These are phyloP conservation scores for Helianthus tuberosus DNA, from an alignment of 129 eudicot genomes.

Conservation along the genomic window DNA sequence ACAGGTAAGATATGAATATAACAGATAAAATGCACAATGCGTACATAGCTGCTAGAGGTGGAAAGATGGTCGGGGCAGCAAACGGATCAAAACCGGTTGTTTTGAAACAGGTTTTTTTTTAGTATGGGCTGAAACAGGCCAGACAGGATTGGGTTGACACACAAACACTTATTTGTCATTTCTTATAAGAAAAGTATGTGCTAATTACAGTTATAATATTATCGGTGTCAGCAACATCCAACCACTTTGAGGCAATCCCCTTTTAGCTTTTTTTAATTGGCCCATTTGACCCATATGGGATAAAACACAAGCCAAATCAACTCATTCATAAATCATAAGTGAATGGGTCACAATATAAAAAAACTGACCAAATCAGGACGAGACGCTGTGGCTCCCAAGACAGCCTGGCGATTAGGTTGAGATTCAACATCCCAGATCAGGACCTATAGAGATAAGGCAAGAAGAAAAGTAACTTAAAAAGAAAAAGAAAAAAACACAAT, in stretches of 20 bases:
- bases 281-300: neutral
- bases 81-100: neutral
- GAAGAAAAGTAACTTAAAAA: neutral
- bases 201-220: neutral
- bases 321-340: neutral
- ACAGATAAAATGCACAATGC: neutral
- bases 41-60: neutral
- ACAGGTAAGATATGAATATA: neutral
- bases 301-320: neutral
- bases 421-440: constrained; percentile 42
- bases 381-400: constrained; percentile 38
- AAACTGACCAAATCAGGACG: constrained; percentile 33
- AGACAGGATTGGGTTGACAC: neutral
- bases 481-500: constrained; percentile 7
- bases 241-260: neutral
- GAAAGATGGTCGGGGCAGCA: neutral
- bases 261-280: neutral
- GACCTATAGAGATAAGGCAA: constrained; percentile 22
- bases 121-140: neutral
- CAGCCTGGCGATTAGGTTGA: constrained; percentile 39
- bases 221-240: neutral
- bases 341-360: neutral
- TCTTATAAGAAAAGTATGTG: neutral
- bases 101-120: neutral
- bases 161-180: neutral